phyloP scores from a whole-genome alignment of 139 green algal species.

The Coelastrella sp. region DNA sequence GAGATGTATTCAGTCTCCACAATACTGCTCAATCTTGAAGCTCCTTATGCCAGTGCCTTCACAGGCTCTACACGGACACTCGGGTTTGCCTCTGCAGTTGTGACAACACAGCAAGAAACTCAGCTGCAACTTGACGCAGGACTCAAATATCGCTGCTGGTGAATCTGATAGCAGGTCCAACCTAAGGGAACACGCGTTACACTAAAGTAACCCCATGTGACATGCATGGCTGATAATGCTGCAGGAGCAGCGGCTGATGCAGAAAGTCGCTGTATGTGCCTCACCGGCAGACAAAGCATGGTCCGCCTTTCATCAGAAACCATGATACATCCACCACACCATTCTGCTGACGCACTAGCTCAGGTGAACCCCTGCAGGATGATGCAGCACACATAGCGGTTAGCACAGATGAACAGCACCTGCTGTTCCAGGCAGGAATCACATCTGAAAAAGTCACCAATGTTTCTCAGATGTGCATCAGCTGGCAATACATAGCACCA shows the following conservation, averaged over 20 bases:
- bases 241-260: no score
- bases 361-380: not conserved
- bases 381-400: not conserved
- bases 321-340: not conserved
- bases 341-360: conserved; percentile 15
- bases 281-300: conserved; percentile 39
- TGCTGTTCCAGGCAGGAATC: not conserved
- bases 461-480: no score
- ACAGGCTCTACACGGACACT: conserved; percentile 11
- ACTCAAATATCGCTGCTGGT: no score
- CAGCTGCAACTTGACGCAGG: no score
- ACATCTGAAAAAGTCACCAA: no score
- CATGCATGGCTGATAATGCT: no score
- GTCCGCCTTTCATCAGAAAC: conserved; percentile 28
- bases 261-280: no score
- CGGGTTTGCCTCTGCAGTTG: conserved; percentile 22
- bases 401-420: not conserved
- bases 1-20: conserved; percentile 9
- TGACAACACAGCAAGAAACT: not conserved
- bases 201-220: not conserved
- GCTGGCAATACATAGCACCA: no score
- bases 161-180: no score
- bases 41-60: conserved; percentile 29
- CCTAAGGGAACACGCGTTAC: not conserved
- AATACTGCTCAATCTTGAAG: conserved; percentile 23